These are phyloP conservation scores for Linum usitatissimum DNA, from an alignment of 345 rosid species.

Conservation along the genomic window DNA sequence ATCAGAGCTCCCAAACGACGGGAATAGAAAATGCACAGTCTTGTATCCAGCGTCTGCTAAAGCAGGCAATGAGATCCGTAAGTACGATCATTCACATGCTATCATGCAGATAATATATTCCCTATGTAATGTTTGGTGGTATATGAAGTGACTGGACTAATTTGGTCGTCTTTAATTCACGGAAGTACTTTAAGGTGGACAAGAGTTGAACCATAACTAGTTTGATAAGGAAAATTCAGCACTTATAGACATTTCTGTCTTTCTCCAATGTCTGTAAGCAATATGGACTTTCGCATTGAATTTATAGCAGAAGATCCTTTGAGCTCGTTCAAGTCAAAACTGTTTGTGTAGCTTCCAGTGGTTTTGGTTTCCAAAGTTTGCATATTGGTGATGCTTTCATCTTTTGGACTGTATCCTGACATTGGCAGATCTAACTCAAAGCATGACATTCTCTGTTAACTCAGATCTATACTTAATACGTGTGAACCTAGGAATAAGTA, in stretches of 20 bases:
- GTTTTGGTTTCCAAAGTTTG: neutral
- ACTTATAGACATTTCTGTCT: too few species aligned
- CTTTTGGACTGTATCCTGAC: neutral
- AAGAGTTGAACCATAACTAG: neutral
- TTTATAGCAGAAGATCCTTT: neutral
- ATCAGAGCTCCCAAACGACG: constrained; percentile 74
- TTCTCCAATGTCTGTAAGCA: too few species aligned
- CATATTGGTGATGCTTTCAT: neutral
- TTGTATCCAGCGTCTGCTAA: constrained; percentile 91
- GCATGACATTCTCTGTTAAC: neutral
- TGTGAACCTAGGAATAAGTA: constrained; percentile 2
- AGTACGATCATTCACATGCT: constrained; percentile 8
- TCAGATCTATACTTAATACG: neutral
- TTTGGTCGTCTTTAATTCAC: neutral
- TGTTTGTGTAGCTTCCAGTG: neutral
- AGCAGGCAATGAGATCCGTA: constrained; percentile 89
- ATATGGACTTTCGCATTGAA: neutral
- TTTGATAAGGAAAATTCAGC: neutral
- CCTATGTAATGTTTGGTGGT: neutral
- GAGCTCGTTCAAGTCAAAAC: neutral
- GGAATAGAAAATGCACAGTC: constrained; percentile 50
- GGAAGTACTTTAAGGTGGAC: neutral
- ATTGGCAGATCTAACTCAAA: neutral
- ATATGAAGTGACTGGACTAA: neutral
- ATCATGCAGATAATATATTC: neutral